A percentile compares a stretch with the other conserved stretches of the same genome.
These are phyloP conservation scores for Pichia sp. DNA, from an alignment of 1,139 yeast species.

Conservation along the genomic window DNA sequence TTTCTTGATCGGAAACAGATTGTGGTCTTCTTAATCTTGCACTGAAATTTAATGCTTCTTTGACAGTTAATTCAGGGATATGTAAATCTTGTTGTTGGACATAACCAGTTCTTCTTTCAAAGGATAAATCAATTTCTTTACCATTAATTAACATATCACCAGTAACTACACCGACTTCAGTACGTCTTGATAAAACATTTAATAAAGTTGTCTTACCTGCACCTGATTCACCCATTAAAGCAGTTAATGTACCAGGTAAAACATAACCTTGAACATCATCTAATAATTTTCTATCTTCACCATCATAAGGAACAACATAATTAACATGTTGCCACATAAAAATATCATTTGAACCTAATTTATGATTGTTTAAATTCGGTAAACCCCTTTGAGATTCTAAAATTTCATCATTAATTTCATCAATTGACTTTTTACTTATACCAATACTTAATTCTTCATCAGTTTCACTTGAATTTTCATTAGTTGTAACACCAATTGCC, in stretches of 20 bases:
- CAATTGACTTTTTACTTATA: background rate
- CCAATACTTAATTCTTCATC: slow-evolving; percentile 1
- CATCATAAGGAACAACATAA: slow-evolving; percentile 38
- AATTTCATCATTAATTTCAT: background rate
- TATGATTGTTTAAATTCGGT: background rate
- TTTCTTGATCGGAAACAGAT: slow-evolving; percentile 39
- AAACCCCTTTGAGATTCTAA: background rate
- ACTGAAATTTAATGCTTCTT: slow-evolving; percentile 46
- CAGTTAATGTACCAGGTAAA: slow-evolving; percentile 51
- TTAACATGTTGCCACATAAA: slow-evolving; percentile 41
- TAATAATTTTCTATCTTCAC: slow-evolving; percentile 34
- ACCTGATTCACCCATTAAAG: slow-evolving; percentile 66
- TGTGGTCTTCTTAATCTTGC: slow-evolving; percentile 46
- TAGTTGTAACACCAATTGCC: background rate
- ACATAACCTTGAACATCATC: slow-evolving; percentile 50
- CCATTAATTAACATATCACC: slow-evolving; percentile 52
- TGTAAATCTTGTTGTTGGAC: slow-evolving; percentile 56
- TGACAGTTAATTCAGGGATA: slow-evolving; percentile 42
- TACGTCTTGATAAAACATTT: slow-evolving; percentile 49
- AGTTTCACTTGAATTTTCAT: background rate
- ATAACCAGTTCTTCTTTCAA: slow-evolving; percentile 48
- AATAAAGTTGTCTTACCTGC: slow-evolving; percentile 64
- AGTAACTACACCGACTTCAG: slow-evolving; percentile 43
- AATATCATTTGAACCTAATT: slow-evolving; percentile 21
- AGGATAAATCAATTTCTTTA: slow-evolving; percentile 35